Conservation (phyloP, 371 early-diverging fungal species). For the Quaeritorhiza haematococci region DNA sequence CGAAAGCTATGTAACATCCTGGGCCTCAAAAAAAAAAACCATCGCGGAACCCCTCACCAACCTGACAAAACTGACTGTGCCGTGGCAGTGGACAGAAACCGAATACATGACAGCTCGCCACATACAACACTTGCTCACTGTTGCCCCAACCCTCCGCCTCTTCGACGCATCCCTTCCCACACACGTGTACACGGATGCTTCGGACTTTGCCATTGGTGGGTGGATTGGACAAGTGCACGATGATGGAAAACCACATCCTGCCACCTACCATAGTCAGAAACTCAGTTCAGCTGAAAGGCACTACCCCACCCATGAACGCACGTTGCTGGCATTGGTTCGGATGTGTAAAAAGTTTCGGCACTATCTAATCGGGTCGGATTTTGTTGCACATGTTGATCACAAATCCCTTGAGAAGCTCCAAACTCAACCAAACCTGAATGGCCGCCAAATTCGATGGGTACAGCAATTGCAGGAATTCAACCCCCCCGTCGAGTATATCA, state of each 20-base stretch:
- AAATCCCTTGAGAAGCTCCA: neutral
- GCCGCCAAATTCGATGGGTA: neutral
- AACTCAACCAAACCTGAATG: neutral
- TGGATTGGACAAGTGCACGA: neutral
- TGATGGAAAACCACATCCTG: neutral
- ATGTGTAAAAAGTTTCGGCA: neutral
- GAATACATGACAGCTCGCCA: neutral
- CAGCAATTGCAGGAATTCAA: neutral
- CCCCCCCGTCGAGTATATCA: neutral
- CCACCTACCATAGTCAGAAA: neutral
- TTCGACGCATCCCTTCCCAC: slow-evolving; percentile 1
- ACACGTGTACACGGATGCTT: neutral
- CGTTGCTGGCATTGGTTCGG: neutral
- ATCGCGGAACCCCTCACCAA: slow-evolving; percentile 38
- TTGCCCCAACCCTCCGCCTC: neutral
- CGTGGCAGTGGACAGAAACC: neutral
- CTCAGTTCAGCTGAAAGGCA: neutral
- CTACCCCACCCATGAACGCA: neutral
- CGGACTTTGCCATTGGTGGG: neutral
- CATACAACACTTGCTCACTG: neutral
- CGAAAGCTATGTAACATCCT: slow-evolving; percentile 43
- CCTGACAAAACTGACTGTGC: slow-evolving; percentile 22
- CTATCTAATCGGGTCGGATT: neutral
- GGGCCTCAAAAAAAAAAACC: slow-evolving; percentile 29
- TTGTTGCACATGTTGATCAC: neutral